Conservation (phyloP, 1,139 yeast species). For the Yamadazyma atmosphaerica region DNA sequence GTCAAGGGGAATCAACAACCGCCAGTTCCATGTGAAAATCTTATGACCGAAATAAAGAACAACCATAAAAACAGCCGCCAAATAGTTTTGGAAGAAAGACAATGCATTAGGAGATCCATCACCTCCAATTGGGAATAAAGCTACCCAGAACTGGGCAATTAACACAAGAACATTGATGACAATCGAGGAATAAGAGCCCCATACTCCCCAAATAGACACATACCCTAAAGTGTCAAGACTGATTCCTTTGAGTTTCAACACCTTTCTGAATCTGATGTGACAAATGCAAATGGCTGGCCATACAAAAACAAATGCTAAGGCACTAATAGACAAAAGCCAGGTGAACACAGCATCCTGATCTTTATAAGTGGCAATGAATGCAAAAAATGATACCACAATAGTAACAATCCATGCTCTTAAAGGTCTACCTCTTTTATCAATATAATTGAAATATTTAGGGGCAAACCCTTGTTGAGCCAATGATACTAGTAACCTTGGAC, state of each 20-base stretch:
- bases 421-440: slow-evolving; percentile 47
- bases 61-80: slow-evolving; percentile 37
- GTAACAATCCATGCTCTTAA: slow-evolving; percentile 37
- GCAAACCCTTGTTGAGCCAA: slow-evolving; percentile 46
- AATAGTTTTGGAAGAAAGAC: slow-evolving; percentile 36
- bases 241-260: slow-evolving; percentile 36
- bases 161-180: slow-evolving; percentile 35
- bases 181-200: slow-evolving; percentile 40
- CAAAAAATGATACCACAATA: slow-evolving; percentile 30
- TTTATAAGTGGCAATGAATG: slow-evolving; percentile 40
- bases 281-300: slow-evolving; percentile 46
- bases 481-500: slow-evolving; percentile 45
- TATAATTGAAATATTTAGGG: slow-evolving; percentile 41
- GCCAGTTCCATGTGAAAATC: slow-evolving; percentile 37
- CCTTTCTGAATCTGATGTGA: slow-evolving; percentile 45
- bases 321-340: slow-evolving; percentile 47
- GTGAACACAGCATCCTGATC: slow-evolving; percentile 43
- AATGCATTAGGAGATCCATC: slow-evolving; percentile 29
- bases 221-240: slow-evolving; percentile 39
- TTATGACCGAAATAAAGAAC: slow-evolving; percentile 42
- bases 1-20: slow-evolving; percentile 29
- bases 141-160: slow-evolving; percentile 46
- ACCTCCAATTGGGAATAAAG: slow-evolving; percentile 40
- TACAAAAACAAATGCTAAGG: slow-evolving; percentile 42
- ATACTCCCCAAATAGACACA: slow-evolving; percentile 40